Evolutionary conservation across 345 rosid genomes (phyloP).

Genomic region (Murraya koenigii): DNA sequence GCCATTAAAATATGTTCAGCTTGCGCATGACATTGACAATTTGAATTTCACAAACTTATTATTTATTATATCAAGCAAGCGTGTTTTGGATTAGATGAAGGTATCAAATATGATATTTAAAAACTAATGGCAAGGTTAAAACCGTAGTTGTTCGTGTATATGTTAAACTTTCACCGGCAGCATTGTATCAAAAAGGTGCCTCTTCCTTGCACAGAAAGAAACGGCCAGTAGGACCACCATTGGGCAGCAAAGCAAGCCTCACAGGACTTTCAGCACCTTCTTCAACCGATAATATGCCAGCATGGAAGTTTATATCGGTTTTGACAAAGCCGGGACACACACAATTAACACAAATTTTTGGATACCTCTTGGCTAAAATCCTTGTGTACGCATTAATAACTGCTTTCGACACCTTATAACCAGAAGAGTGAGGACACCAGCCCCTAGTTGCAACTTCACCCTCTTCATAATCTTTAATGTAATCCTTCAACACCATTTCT

Average conservation of each 20-base stretch:
- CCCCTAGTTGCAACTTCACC: constrained; percentile 36
- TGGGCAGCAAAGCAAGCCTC: constrained; percentile 32
- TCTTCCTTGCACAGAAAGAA: constrained; percentile 22
- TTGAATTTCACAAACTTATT: neutral
- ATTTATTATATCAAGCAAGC: neutral
- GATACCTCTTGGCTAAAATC: constrained; percentile 38
- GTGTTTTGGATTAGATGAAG: neutral
- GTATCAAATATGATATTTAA: neutral
- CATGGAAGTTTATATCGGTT: constrained; percentile 30
- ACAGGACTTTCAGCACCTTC: constrained; percentile 36
- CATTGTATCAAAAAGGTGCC: neutral
- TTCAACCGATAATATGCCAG: constrained; percentile 18
- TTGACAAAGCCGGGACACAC: constrained; percentile 55
- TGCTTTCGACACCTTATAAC: constrained; percentile 42
- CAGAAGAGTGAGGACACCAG: constrained; percentile 28
- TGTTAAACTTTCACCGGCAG: neutral
- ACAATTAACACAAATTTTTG: constrained; percentile 33
- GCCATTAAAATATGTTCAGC: neutral
- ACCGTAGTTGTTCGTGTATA: neutral
- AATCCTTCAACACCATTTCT: constrained; percentile 36
- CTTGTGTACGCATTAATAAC: constrained; percentile 44
- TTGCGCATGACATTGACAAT: neutral
- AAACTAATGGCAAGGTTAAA: neutral
- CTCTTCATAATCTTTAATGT: constrained; percentile 39
- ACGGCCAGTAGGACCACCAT: constrained; percentile 32